Percentiles rank a stretch among this genome's conserved stretches.
phyloP scores from a whole-genome alignment of 176 grass and related monocot species.

The Cymbopogon citratus region DNA sequence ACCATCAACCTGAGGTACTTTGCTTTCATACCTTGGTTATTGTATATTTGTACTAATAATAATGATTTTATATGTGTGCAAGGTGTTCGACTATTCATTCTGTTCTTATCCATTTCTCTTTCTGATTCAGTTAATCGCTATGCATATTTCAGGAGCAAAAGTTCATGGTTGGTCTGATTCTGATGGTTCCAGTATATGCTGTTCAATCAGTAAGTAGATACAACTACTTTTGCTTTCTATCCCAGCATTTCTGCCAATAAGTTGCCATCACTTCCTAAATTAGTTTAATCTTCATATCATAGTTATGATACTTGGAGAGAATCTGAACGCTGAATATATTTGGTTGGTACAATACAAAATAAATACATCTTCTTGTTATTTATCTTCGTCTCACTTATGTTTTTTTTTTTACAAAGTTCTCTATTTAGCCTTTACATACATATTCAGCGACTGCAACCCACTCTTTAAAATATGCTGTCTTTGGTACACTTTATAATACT shows the following conservation, averaged over 20 bases:
- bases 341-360: not conserved
- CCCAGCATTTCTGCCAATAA: not conserved
- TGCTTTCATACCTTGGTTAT: constrained; percentile 22
- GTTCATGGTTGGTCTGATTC: constrained; percentile 93
- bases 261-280: not conserved
- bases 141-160: constrained; percentile 84
- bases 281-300: not conserved
- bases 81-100: not conserved
- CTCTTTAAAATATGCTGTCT: constrained; percentile 27
- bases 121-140: constrained; percentile 13
- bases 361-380: not conserved
- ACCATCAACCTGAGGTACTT: constrained; percentile 89
- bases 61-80: not conserved
- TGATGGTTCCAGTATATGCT: constrained; percentile 98
- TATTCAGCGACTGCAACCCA: constrained; percentile 13
- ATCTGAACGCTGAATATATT: constrained; percentile 8
- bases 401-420: not conserved
- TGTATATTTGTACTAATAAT: not conserved
- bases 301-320: constrained; percentile 8
- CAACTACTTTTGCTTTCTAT: constrained; percentile 7
- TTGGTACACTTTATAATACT: not conserved
- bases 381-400: not conserved
- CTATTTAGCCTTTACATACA: not conserved
- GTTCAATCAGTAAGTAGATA: constrained; percentile 83
- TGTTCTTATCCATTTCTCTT: not conserved